These are phyloP conservation scores for Trichocladium antarcticum DNA, from an alignment of 495 filamentous ascomycete species.

Conservation along the genomic window DNA sequence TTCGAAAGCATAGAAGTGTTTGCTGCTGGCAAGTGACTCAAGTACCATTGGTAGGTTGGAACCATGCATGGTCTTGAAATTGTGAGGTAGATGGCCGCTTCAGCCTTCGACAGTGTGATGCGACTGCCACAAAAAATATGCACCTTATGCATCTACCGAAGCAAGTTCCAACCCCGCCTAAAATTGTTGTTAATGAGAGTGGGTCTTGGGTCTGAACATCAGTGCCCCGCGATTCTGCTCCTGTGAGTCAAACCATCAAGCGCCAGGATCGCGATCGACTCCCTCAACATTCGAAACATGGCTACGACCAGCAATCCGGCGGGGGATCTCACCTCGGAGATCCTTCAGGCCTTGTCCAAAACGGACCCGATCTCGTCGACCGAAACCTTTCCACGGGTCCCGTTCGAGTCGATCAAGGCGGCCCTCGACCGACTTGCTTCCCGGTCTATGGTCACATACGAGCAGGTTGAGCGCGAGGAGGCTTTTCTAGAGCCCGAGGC, in stretches of 20 bases:
- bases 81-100: background rate
- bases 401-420: conserved; percentile 66
- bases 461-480: conserved; percentile 68
- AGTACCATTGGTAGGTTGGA: too few species aligned
- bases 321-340: conserved; percentile 49
- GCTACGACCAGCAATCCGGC: conserved; percentile 8
- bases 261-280: background rate
- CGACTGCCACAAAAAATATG: background rate
- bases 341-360: conserved; percentile 57
- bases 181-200: conserved; percentile 4
- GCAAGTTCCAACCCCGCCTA: conserved; percentile 1
- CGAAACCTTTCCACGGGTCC: conserved; percentile 62
- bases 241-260: conserved; percentile 15
- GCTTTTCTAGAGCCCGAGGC: conserved; percentile 70
- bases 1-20: too few species aligned
- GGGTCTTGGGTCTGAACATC: conserved; percentile 3
- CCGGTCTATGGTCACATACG: conserved; percentile 75
- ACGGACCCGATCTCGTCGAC: conserved; percentile 56
- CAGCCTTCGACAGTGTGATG: background rate
- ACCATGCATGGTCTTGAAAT: too few species aligned
- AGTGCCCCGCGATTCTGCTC: conserved; percentile 13
- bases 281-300: conserved; percentile 7
- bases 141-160: conserved; percentile 3
- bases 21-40: too few species aligned
- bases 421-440: conserved; percentile 76